These are phyloP conservation scores for Euryodendron excelsum DNA, from an alignment of 148 eudicot species.

Conservation along the genomic window DNA sequence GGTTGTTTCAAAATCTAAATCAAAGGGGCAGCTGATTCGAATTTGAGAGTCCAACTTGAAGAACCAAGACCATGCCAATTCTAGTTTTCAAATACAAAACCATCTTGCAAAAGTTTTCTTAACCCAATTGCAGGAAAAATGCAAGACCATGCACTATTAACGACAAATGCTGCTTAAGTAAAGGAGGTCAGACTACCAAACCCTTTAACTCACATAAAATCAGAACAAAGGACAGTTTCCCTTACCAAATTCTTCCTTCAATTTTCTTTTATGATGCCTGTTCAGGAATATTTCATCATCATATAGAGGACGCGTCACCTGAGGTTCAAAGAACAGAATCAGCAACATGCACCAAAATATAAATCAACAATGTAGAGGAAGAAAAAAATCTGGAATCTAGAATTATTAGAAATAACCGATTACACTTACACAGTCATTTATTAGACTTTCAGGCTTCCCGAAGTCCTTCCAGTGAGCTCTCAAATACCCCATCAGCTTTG, in stretches of 20 bases:
- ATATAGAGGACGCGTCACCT: constrained; percentile 57
- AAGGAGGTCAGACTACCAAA: neutral
- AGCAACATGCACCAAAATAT: constrained; percentile 14
- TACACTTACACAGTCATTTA: constrained; percentile 42
- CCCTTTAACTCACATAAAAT: too few species aligned
- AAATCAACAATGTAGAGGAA: constrained; percentile 3
- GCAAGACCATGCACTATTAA: neutral
- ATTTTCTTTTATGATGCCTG: constrained; percentile 54
- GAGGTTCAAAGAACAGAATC: constrained; percentile 28
- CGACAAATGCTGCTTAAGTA: neutral
- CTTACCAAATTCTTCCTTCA: constrained; percentile 89
- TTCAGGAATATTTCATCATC: constrained; percentile 59
- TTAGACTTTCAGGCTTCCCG: constrained; percentile 30
- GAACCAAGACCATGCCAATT: neutral
- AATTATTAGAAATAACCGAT: constrained; percentile 13
- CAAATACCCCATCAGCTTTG: constrained; percentile 66
- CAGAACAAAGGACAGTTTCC: neutral
- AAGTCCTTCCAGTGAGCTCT: constrained; percentile 51
- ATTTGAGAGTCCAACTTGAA: neutral
- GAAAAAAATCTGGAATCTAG: neutral
- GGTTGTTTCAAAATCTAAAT: too few species aligned
- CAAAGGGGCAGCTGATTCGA: too few species aligned
- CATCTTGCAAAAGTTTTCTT: neutral
- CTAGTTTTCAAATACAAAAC: neutral
- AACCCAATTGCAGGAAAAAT: too few species aligned